A percentile compares a stretch with the other conserved stretches of the same genome.
Conservation (phyloP, 139 green algal genomes). For the Diplosphaera chodatii region DNA sequence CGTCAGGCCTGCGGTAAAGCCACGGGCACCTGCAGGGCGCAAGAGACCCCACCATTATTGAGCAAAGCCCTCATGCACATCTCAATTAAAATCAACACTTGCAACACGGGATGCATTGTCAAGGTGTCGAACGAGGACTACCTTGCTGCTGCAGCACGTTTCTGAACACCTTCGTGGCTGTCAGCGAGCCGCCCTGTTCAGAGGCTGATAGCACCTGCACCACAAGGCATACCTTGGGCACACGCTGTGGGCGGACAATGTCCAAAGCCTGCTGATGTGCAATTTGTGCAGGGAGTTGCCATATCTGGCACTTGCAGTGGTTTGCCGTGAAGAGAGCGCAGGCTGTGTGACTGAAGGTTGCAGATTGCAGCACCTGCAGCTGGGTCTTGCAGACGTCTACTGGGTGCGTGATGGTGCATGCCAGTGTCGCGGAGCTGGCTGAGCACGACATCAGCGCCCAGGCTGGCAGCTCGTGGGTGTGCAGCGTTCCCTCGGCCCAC, state of each 20-base stretch:
- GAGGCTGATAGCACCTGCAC: conserved; percentile 2
- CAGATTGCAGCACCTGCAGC: conserved; percentile 54
- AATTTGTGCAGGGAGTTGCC: no score
- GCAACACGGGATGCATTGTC: no score
- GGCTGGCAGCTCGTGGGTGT: conserved; percentile 14
- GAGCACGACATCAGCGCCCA: conserved; percentile 26
- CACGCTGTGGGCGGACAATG: no score
- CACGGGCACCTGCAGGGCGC: conserved; percentile 16
- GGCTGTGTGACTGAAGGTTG: no score
- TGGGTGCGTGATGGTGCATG: conserved; percentile 57
- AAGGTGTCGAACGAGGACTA: no score
- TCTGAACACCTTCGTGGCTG: background rate
- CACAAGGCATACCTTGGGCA: background rate
- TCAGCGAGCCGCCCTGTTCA: background rate
- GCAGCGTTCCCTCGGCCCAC: background rate
- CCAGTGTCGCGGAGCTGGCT: conserved; percentile 37
- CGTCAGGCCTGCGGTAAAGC: conserved; percentile 34
- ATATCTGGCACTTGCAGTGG: no score
- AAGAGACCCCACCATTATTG: background rate
- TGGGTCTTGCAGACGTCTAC: conserved; percentile 77
- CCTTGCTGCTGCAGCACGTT: conserved; percentile 20
- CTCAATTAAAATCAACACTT: conserved; percentile 22
- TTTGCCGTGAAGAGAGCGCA: no score
- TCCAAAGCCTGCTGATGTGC: no score
- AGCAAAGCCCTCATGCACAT: no score